Evolutionary conservation across 352 stramenopile species (phyloP), one percentile per base, ranked within the genome.

Genomic region (Phytophthora lateralis): DNA sequence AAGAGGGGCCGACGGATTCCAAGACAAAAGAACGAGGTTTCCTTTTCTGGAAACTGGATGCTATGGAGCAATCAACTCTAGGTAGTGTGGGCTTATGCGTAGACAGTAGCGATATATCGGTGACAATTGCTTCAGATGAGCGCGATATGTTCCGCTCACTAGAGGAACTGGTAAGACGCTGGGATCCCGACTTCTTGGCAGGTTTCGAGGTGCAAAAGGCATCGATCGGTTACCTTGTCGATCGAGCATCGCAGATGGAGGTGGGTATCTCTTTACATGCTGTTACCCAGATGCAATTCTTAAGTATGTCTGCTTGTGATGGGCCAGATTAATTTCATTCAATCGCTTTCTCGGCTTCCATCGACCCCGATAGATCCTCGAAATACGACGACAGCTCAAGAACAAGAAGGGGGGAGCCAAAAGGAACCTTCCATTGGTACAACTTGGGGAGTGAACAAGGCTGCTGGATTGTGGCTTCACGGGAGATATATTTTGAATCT

Each of bases 401-500:
- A 74, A 0, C 55, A 68, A 41, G 58, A 74, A 0, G 60, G 56
- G 17, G 66, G 55, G 2, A 73, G 66, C 14, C 51, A 69, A 62
- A 69, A 51, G 3, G 63, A 87, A 48, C 72, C 58, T 15, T 89
- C 82, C 0, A 88, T 93, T 37, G 87, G 83, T n/a, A 90, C 83
- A 27, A 73, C 59, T 1, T 93, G 85, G 80, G 84, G 84, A 35
- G 73, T 93, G 21, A 90, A 81, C 26, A 96, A 95, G 51, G 84
- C 88, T 11, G 87, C 88, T 14, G 91, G 91, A 0, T 60, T 98
- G 32, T 98, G 89, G 88, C 73, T 98, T 34, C 85, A 93, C 38
- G 93, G 93, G 0, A 78, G 94, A 11, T 89, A 94, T 49, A 82
- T 98, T 44, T 60, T 98, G 2, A 98, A 98, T 69, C 58, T 97